Conservation (phyloP, 768 basidiomycete species). For the Solioccasus polychromus region DNA sequence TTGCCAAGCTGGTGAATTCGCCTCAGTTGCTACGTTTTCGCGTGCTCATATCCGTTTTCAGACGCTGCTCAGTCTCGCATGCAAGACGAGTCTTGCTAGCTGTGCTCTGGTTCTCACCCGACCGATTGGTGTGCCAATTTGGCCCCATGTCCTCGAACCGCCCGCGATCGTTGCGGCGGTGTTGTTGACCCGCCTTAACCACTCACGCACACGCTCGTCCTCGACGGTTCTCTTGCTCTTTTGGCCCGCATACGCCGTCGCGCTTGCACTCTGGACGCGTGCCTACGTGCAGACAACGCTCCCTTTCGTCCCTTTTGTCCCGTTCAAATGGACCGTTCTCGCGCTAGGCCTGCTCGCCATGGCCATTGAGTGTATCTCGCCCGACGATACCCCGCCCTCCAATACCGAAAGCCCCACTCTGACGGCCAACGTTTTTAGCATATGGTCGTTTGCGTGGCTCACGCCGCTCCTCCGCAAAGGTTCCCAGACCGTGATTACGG, state of each 20-base stretch:
- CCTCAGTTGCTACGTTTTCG: neutral
- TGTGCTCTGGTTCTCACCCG: slow-evolving; percentile 38
- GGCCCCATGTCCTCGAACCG: slow-evolving; percentile 57
- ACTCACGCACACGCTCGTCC: slow-evolving; percentile 65
- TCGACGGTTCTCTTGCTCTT: slow-evolving; percentile 75
- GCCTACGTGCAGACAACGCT: slow-evolving; percentile 44
- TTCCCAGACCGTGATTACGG: slow-evolving; percentile 63
- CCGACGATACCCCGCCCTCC: slow-evolving; percentile 47
- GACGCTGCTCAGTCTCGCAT: slow-evolving; percentile 48
- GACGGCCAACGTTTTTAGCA: slow-evolving; percentile 78
- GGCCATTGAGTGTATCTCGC: slow-evolving; percentile 65
- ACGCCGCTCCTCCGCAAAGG: slow-evolving; percentile 76
- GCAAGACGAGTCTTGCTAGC: slow-evolving; percentile 42
- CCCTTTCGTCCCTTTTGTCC: slow-evolving; percentile 36
- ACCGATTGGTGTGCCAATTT: slow-evolving; percentile 37
- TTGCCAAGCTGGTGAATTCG: slow-evolving; percentile 57
- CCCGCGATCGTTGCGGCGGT: slow-evolving; percentile 47
- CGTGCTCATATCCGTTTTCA: slow-evolving; percentile 24
- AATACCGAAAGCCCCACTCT: slow-evolving; percentile 63
- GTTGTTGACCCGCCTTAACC: slow-evolving; percentile 61
- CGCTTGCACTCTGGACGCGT: slow-evolving; percentile 55
- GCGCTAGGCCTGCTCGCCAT: slow-evolving; percentile 54
- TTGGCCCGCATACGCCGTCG: slow-evolving; percentile 67
- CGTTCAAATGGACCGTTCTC: slow-evolving; percentile 42
- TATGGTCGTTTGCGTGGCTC: slow-evolving; percentile 87